Evolutionary conservation across 2,329 filamentous ascomycete genomes (phyloP).

Genomic region (Bipolaris oryzae): DNA sequence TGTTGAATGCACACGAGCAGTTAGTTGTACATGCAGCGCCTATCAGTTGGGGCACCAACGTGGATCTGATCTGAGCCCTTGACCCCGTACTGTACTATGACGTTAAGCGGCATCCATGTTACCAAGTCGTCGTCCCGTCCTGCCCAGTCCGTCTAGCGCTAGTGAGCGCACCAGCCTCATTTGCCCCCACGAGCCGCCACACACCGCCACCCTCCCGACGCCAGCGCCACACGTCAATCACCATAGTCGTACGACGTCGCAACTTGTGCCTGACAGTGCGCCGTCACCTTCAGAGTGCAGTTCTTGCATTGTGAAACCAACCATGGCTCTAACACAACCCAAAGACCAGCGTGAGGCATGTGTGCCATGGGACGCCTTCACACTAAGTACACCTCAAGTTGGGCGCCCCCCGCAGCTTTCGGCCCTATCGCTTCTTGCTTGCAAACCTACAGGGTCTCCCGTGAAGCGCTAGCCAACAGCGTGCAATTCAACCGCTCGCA

Average conservation of each 20-base stretch:
- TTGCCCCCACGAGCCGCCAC: slow-evolving; percentile 3
- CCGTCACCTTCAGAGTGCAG: neutral
- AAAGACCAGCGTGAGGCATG: neutral
- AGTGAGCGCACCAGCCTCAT: neutral
- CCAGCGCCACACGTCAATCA: neutral
- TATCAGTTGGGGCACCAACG: slow-evolving; percentile 4
- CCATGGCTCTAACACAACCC: neutral
- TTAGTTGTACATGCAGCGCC: neutral
- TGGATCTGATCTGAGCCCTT: slow-evolving; percentile 13
- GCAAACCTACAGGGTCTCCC: too few relatives aligned
- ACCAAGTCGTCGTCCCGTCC: slow-evolving; percentile 5
- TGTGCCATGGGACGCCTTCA: neutral
- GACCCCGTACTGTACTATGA: slow-evolving; percentile 17
- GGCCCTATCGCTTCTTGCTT: neutral
- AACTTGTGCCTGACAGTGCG: neutral
- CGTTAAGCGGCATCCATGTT: slow-evolving; percentile 7
- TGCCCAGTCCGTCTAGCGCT: neutral
- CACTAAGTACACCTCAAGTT: neutral
- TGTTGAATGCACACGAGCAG: neutral
- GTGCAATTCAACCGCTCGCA: too few relatives aligned
- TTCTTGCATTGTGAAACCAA: neutral
- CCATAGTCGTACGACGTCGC: neutral
- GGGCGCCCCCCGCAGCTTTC: neutral
- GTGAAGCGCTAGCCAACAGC: too few relatives aligned
- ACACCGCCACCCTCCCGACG: neutral